phyloP scores from a whole-genome alignment of 306 rosid species.

The Clitoria ternatea region DNA sequence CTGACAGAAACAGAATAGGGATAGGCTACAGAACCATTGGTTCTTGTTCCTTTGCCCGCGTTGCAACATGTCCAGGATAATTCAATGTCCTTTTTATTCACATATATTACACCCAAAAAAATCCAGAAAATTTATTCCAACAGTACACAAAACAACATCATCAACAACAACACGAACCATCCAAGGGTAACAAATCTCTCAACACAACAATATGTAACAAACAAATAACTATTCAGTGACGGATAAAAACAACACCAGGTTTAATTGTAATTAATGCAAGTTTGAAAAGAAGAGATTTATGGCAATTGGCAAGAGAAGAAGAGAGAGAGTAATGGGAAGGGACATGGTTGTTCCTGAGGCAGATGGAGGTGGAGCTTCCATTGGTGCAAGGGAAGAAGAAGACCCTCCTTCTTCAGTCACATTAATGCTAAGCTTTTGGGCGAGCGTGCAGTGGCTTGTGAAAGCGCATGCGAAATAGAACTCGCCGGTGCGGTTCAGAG shows the following conservation, averaged over 20 bases:
- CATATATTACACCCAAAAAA: neutral
- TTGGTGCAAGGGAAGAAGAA: neutral
- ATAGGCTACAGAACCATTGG: neutral
- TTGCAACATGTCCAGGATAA: neutral
- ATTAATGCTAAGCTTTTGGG: conserved; percentile 8
- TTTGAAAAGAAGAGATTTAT: neutral
- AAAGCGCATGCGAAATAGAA: neutral
- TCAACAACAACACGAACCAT: too few species aligned
- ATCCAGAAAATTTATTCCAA: neutral
- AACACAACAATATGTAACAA: too few species aligned
- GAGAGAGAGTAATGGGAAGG: neutral
- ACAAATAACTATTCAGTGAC: too few species aligned
- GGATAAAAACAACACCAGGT: too few species aligned
- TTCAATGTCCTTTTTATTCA: neutral
- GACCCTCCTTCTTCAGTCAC: neutral
- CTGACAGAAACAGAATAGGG: neutral
- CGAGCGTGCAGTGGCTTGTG: neutral
- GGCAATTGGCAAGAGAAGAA: neutral
- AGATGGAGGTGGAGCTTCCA: neutral
- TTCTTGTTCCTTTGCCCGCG: neutral
- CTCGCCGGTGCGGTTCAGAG: neutral
- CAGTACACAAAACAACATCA: neutral
- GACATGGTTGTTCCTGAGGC: neutral
- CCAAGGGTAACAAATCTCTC: too few species aligned
- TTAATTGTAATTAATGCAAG: too few species aligned